Conservation (phyloP, 495 filamentous ascomycete genomes). For the Sordaria brevicollis region DNA sequence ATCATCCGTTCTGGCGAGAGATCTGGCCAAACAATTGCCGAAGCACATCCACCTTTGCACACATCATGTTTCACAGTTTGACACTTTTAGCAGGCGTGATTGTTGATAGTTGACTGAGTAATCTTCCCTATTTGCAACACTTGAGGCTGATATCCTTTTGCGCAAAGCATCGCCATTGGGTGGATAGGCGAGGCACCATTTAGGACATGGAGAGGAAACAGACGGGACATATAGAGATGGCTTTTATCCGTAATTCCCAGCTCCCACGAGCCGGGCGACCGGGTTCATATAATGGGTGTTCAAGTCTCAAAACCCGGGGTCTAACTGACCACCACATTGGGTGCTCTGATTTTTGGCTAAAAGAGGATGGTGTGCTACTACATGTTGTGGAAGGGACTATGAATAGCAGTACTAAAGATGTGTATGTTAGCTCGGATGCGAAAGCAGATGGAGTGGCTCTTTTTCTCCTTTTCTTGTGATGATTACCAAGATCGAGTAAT, state of each 20-base stretch:
- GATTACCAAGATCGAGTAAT: too few species aligned
- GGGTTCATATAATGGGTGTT: neutral
- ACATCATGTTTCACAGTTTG: neutral
- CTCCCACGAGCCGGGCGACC: neutral
- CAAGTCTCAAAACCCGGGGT: neutral
- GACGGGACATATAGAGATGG: neutral
- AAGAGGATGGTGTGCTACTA: neutral
- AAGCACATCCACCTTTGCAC: neutral
- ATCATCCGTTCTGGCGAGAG: too few species aligned
- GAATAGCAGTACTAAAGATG: neutral
- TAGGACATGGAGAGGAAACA: neutral
- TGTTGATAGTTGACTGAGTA: too few species aligned
- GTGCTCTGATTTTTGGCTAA: neutral
- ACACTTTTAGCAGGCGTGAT: neutral
- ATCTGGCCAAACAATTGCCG: neutral
- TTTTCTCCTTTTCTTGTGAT: too few species aligned
- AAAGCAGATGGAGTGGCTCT: too few species aligned
- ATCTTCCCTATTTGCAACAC: neutral
- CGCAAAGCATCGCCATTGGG: neutral
- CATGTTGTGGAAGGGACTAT: neutral
- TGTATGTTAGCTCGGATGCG: neutral
- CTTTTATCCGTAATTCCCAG: neutral
- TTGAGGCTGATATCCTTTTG: neutral
- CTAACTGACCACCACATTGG: neutral
- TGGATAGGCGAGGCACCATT: neutral